Evolutionary conservation across 495 filamentous ascomycete species (phyloP).

Genomic region (Tuber microsphaerosporum): DNA sequence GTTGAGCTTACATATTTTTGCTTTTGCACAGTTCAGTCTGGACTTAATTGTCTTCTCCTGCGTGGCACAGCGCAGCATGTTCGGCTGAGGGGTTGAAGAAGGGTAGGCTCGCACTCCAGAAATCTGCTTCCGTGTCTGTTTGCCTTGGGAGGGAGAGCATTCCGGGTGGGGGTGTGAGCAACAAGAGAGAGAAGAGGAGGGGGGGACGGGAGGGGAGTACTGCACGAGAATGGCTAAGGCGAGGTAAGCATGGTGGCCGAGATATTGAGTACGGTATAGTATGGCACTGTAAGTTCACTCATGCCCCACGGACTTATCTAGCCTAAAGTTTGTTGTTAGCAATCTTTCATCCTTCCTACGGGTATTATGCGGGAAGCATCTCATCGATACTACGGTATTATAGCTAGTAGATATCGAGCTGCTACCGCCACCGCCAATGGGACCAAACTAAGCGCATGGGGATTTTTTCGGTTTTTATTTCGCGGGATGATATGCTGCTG

Average conservation of each 20-base stretch:
- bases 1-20: neutral
- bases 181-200: neutral
- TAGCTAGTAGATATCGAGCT: neutral
- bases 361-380: neutral
- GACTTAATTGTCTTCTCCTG: neutral
- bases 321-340: neutral
- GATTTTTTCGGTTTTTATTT: neutral
- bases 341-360: neutral
- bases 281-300: neutral
- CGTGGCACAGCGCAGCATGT: neutral
- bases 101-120: neutral
- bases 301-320: neutral
- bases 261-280: neutral
- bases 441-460: neutral
- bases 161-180: neutral
- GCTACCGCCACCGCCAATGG: neutral
- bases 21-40: neutral
- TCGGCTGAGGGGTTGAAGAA: neutral
- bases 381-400: neutral
- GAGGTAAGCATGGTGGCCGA: neutral
- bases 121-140: neutral
- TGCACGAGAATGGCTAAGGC: neutral
- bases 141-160: neutral
- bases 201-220: neutral
- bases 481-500: neutral